Evolutionary conservation across 441 rosid species (phyloP), one percentile per base, ranked within the genome.

Genomic region (Erysimum pusillum): DNA sequence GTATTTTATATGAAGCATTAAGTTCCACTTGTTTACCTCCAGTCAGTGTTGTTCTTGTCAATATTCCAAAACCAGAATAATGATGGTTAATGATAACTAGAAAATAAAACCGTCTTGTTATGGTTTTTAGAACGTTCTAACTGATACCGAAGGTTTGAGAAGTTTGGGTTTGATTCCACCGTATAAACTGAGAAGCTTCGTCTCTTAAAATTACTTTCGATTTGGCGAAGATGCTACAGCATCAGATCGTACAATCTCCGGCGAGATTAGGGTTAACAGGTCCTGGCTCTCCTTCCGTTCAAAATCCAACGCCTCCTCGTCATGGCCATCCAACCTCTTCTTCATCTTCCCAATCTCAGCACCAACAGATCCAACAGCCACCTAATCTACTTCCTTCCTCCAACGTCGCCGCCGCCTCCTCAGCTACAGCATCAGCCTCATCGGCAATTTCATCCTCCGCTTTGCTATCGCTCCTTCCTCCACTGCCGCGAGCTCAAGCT

Each of bases 381-480:
- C 12, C 83, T 45, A 68, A 79, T 32, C 56, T 81, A 36, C 54
- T 82, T 6, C 56, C 89, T 52, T 25, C 86, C 32, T 67, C 81
- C 54, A 36, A 35, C 64, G 74, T 9, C 83, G 52, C 91, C 91
- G 18, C 94, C 89, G 12, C 71, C 84, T 34, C 93, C 85, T 67
- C 97, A 87, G 58, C 79, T 73, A 11, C 69, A 85, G 38, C 93
- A 85, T 63, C 97, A 85, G 54, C 77, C 71, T 53, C 91, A 3
- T 35, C 69, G 6, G 15, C 73, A 22, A 28, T 88, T 66, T 76
- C 91, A 22, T 91, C 98, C 64, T 81, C 92, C 2, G 85, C 91
- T 48, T 90, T 94, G 59, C 87, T 91, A 63, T 73, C 93, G 6
- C 93, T 90, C 73, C 97, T 92, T 70, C 98, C 98, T 0, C 98